Base-by-base conservation (phyloP, 2,329 filamentous ascomycete genomes). In the Herpotrichia juniperi region DNA sequence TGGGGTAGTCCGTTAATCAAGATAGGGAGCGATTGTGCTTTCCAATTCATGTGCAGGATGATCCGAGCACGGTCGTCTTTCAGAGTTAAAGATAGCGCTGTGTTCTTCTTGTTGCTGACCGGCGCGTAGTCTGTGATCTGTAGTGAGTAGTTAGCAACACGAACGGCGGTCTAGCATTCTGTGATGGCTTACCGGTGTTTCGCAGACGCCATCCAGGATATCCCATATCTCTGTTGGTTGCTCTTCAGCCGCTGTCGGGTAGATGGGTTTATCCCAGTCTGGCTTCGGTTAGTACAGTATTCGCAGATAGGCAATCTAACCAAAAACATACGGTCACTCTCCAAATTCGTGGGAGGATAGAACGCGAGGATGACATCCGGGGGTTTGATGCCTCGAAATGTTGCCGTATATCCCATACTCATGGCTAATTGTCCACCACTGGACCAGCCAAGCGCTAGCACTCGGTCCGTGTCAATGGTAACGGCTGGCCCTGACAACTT, bases 361-460 rank as follows among this genome's bases (percentile, higher is more conserved):
- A 83, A 80, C 0, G 67, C 69, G 0, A 83, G 60, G 2, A 79
- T 73, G 1, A 76, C 79, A 0, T 73, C 56, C 0, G 80, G 80
- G 0, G 78, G 66, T 4, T 9, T 28, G 0, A 81, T 22, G 0
- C 69, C 73, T 1, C 42, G 21, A 10, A 50, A 17, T 0, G 44
- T 31, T 0, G 71, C 53, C 0, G 76, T 81, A 65, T 68, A 82
- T 0, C 54, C 76, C 0, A 78, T 55, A 0, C 75, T 67, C 70
- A 82, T 71, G 1, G 80, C 80, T 0, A 83, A 64, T 2, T 71
- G 66, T 0, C 79, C 81, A 0, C 80, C 81, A 0, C 74, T 71
- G 0, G 80, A 83, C 80, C 79, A 83, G 0, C 81, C 80, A 0
- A 82, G 62, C 1, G 60, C 72, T 0, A 77, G 75, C 0, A 81